phyloP scores from a whole-genome alignment of 1,284 basidiomycete genomes.

The Ceratobasidium theobromae region DNA sequence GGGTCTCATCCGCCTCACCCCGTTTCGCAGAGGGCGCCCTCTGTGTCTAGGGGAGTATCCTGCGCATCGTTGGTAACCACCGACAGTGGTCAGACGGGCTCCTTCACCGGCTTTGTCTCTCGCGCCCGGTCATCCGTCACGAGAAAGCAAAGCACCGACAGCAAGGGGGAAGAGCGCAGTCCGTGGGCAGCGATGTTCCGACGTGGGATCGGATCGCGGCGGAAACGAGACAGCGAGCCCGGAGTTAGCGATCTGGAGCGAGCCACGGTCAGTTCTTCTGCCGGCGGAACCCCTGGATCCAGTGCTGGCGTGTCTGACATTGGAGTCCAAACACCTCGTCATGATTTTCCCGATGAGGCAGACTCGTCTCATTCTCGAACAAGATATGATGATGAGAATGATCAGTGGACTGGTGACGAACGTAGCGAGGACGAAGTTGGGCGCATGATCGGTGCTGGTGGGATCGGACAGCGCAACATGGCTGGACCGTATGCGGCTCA shows the following conservation, averaged over 20 bases:
- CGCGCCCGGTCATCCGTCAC: constrained; percentile 16
- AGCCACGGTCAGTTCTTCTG: constrained; percentile 29
- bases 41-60: constrained; percentile 19
- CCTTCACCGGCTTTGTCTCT: constrained; percentile 4
- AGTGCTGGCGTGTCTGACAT: constrained; percentile 22
- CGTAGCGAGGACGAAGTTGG: constrained; percentile 29
- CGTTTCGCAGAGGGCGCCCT: constrained; percentile 4
- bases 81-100: constrained; percentile 6
- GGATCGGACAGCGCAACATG: constrained; percentile 16
- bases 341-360: constrained; percentile 22
- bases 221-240: constrained; percentile 24
- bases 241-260: constrained; percentile 29
- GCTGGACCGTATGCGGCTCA: constrained; percentile 10
- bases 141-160: constrained; percentile 26
- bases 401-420: constrained; percentile 29
- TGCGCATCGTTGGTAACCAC: constrained; percentile 11
- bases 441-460: constrained; percentile 32
- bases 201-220: constrained; percentile 12
- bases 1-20: constrained; percentile 27
- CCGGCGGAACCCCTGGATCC: constrained; percentile 30
- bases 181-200: constrained; percentile 26
- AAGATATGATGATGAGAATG: constrained; percentile 22
- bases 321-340: constrained; percentile 14
- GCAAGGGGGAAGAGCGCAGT: constrained; percentile 25
- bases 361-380: constrained; percentile 7